These are phyloP conservation scores for Arxiozyma telluris DNA, from an alignment of 1,139 yeast species.

Conservation along the genomic window DNA sequence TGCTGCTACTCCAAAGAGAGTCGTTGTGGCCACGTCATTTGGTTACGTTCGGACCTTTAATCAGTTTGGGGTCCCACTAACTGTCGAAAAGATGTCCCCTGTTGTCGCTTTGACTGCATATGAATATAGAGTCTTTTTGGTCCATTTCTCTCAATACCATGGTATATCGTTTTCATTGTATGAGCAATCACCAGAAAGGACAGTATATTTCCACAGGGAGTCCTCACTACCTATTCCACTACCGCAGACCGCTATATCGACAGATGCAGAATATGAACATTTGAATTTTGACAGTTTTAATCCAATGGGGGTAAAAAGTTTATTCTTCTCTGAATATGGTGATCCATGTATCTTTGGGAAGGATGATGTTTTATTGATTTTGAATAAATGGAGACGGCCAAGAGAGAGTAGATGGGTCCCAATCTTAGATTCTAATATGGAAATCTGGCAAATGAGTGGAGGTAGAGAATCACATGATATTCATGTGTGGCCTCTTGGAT, in stretches of 20 bases:
- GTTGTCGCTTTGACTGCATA: slow-evolving; percentile 47
- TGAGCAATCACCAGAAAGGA: slow-evolving; percentile 22
- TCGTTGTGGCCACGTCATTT: slow-evolving; percentile 45
- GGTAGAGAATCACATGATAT: slow-evolving; percentile 49
- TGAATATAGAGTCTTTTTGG: slow-evolving; percentile 24
- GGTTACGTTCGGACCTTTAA: slow-evolving; percentile 52
- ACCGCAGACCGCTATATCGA: slow-evolving; percentile 12
- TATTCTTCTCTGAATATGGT: slow-evolving; percentile 75
- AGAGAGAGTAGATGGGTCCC: slow-evolving; percentile 85
- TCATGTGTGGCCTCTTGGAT: slow-evolving; percentile 81
- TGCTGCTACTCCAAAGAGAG: slow-evolving; percentile 41
- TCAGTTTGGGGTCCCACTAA: slow-evolving; percentile 46
- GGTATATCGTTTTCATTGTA: slow-evolving; percentile 27
- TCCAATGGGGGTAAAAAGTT: slow-evolving; percentile 43
- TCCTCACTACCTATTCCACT: slow-evolving; percentile 23
- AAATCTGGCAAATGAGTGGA: slow-evolving; percentile 41
- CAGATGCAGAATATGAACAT: slow-evolving; percentile 11
- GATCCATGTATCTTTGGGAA: slow-evolving; percentile 84
- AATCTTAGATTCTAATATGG: slow-evolving; percentile 51
- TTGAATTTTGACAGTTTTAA: slow-evolving; percentile 17
- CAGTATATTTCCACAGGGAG: slow-evolving; percentile 30
- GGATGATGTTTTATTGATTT: slow-evolving; percentile 60
- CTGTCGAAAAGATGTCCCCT: slow-evolving; percentile 45
- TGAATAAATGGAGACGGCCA: slow-evolving; percentile 71
- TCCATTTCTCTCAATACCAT: slow-evolving; percentile 25